A percentile compares a stretch with the other conserved stretches of the same genome.
Evolutionary conservation across 768 basidiomycete genomes (phyloP).

Genomic region (Nidularia pulvinata): DNA sequence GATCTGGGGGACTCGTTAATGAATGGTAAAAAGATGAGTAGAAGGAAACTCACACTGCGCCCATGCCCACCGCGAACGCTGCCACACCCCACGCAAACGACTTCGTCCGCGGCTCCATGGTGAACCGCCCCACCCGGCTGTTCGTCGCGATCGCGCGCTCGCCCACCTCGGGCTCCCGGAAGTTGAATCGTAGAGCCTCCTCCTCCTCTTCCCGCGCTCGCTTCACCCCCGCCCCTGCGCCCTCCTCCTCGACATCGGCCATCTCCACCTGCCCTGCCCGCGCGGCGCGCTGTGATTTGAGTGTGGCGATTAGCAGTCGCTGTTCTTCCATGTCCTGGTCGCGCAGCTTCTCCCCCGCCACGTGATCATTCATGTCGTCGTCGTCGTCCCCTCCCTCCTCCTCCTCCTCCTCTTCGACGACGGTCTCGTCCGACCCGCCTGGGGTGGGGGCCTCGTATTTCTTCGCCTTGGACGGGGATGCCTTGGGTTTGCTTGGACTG

Average conservation of each 20-base stretch:
- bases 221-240: constrained; percentile 26
- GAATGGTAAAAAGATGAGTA: not conserved
- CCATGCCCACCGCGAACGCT: constrained; percentile 81
- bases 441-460: constrained; percentile 40
- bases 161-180: constrained; percentile 67
- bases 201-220: constrained; percentile 57
- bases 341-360: constrained; percentile 59
- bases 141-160: constrained; percentile 59
- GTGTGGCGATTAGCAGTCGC: constrained; percentile 68
- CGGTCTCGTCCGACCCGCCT: constrained; percentile 59
- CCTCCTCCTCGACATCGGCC: constrained; percentile 36
- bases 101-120: constrained; percentile 67
- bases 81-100: constrained; percentile 83
- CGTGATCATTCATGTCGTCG: constrained; percentile 45
- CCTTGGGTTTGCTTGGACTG: not conserved
- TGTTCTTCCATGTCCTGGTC: constrained; percentile 78
- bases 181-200: constrained; percentile 52
- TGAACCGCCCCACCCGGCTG: constrained; percentile 55
- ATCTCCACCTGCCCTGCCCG: constrained; percentile 19
- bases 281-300: constrained; percentile 61
- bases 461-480: not conserved
- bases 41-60: constrained; percentile 65
- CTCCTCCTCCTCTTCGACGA: constrained; percentile 66
- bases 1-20: constrained; percentile 29
- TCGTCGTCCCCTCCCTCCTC: constrained; percentile 3